These are phyloP conservation scores for Penicillium sp. DNA, from an alignment of 2,329 filamentous ascomycete genomes.

Conservation along the genomic window DNA sequence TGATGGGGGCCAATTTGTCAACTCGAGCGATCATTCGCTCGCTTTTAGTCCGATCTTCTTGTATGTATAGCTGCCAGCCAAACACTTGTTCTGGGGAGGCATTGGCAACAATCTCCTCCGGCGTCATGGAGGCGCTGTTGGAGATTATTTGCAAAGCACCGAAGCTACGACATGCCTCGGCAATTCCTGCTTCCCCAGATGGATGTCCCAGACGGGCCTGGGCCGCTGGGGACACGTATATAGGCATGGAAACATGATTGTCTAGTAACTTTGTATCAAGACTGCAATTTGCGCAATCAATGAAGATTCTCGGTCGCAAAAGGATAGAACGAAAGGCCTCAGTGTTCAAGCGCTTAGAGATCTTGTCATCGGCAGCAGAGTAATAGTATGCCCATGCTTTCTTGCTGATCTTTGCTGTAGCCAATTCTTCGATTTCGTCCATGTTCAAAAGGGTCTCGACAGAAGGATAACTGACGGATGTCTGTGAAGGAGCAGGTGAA, in stretches of 20 bases:
- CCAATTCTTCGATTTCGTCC: slow-evolving; percentile 40
- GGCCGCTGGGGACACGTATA: slow-evolving; percentile 45
- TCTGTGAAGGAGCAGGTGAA: no score
- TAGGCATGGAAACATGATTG: slow-evolving; percentile 34
- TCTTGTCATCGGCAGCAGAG: slow-evolving; percentile 51
- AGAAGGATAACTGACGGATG: not conserved
- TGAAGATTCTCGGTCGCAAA: slow-evolving; percentile 49
- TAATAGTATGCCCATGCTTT: slow-evolving; percentile 46
- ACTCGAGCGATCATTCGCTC: slow-evolving; percentile 48
- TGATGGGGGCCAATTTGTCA: slow-evolving; percentile 64
- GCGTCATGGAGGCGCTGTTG: slow-evolving; percentile 41
- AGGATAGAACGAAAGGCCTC: slow-evolving; percentile 46
- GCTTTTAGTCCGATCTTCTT: slow-evolving; percentile 25
- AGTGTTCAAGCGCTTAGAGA: slow-evolving; percentile 46
- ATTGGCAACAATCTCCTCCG: slow-evolving; percentile 36
- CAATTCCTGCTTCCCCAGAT: slow-evolving; percentile 43
- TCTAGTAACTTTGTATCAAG: slow-evolving; percentile 70
- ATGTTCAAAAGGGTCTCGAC: slow-evolving; percentile 35
- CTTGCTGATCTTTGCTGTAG: slow-evolving; percentile 28
- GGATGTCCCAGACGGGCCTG: slow-evolving; percentile 47
- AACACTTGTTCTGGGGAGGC: slow-evolving; percentile 23
- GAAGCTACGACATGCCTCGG: slow-evolving; percentile 66
- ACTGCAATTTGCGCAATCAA: slow-evolving; percentile 66
- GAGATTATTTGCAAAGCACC: slow-evolving; percentile 59
- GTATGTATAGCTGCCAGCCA: slow-evolving; percentile 41